Evolutionary conservation across 495 filamentous ascomycete species (phyloP).

Genomic region (Talaromyces wortmannii): DNA sequence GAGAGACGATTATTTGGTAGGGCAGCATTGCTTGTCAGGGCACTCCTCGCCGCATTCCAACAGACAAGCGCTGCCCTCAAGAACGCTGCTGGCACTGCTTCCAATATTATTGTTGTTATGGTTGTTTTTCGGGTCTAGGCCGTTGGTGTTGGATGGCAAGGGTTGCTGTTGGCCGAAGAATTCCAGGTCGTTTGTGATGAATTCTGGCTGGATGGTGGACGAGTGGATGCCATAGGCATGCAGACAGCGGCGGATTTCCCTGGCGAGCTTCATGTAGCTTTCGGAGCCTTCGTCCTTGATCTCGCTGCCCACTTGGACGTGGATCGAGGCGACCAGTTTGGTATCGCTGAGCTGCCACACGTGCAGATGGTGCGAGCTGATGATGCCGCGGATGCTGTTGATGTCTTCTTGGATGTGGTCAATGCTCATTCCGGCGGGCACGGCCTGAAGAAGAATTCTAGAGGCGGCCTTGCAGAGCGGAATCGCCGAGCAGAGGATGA

Average conservation of each 20-base stretch:
- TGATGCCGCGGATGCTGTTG: constrained; percentile 69
- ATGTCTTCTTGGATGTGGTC: constrained; percentile 93
- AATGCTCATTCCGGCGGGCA: constrained; percentile 76
- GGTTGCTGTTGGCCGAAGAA: constrained; percentile 15
- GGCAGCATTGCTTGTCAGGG: constrained; percentile 66
- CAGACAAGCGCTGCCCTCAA: constrained; percentile 59
- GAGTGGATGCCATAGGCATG: constrained; percentile 96
- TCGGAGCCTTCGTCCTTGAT: constrained; percentile 64
- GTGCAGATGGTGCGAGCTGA: constrained; percentile 90
- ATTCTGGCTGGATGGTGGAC: constrained; percentile 97
- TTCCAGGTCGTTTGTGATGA: constrained; percentile 39
- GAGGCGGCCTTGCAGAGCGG: constrained; percentile 89
- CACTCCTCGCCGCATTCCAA: constrained; percentile 85
- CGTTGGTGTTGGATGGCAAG: constrained; percentile 18
- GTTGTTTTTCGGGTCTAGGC: background rate
- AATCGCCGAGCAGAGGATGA: constrained; percentile 87
- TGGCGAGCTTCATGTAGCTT: constrained; percentile 84
- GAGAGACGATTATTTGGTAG: constrained; percentile 19
- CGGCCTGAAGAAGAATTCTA: constrained; percentile 91
- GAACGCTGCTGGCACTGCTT: constrained; percentile 46
- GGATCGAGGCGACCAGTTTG: constrained; percentile 84
- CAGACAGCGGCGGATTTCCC: constrained; percentile 71
- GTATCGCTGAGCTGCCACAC: constrained; percentile 96
- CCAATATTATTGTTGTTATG: constrained; percentile 17
- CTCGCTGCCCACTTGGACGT: constrained; percentile 80